Evolutionary conservation across 2,329 filamentous ascomycete genomes (phyloP).

Genomic region (Arthrobotrys conoides): DNA sequence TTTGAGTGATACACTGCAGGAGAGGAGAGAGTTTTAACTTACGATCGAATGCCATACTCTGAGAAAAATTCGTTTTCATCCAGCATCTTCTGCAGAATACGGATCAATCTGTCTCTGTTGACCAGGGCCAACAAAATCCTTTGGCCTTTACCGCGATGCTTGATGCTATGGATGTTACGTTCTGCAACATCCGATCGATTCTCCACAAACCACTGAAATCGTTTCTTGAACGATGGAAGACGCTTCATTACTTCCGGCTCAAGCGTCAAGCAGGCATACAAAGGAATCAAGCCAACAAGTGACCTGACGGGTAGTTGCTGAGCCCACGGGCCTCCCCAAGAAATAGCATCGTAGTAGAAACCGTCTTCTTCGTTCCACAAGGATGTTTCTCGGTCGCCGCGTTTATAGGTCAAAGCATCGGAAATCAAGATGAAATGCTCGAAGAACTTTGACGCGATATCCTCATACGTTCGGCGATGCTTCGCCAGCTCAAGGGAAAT

Average conservation of each 20-base stretch:
- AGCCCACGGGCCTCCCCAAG: slow-evolving; percentile 92
- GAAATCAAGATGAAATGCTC: slow-evolving; percentile 99
- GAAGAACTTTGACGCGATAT: slow-evolving; percentile 93
- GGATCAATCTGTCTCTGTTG: slow-evolving; percentile 89
- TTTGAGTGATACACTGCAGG: not conserved
- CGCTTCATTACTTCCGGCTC: slow-evolving; percentile 94
- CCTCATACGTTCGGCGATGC: slow-evolving; percentile 78
- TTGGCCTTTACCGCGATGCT: slow-evolving; percentile 89
- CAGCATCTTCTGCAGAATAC: slow-evolving; percentile 91
- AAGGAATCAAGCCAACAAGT: slow-evolving; percentile 90
- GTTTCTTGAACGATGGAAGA: slow-evolving; percentile 91
- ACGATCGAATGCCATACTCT: slow-evolving; percentile 87
- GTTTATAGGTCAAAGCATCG: slow-evolving; percentile 93
- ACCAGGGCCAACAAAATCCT: slow-evolving; percentile 89
- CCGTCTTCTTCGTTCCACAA: slow-evolving; percentile 95
- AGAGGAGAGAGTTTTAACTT: slow-evolving; percentile 17
- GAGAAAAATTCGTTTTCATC: slow-evolving; percentile 94
- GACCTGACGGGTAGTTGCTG: slow-evolving; percentile 93
- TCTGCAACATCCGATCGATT: slow-evolving; percentile 88
- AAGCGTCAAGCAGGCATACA: slow-evolving; percentile 91
- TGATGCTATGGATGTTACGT: slow-evolving; percentile 94
- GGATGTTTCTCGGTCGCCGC: slow-evolving; percentile 76
- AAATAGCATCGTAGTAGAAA: slow-evolving; percentile 99
- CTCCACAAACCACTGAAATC: slow-evolving; percentile 93
- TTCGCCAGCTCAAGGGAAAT: slow-evolving; percentile 95